Evolutionary conservation across 2,329 filamentous ascomycete species (phyloP).

Genomic region (Fusarium tjaetaba): DNA sequence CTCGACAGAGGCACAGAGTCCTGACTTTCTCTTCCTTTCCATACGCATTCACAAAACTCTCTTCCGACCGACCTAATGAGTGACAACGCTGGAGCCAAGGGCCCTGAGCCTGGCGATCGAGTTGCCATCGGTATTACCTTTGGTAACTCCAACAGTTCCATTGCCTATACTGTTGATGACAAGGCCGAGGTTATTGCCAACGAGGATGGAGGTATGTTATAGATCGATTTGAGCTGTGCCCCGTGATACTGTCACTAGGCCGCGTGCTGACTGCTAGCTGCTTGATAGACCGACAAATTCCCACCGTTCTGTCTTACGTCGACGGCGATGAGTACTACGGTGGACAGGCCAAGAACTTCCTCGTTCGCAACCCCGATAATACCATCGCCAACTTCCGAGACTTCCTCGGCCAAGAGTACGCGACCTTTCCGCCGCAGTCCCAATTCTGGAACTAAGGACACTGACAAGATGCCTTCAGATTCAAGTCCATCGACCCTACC

Average conservation of each 20-base stretch:
- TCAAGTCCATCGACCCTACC: conserved; percentile 96
- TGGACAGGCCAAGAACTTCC: conserved; percentile 91
- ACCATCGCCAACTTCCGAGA: conserved; percentile 97
- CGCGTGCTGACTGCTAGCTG: conserved; percentile 16
- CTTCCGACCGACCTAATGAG: conserved; percentile 52
- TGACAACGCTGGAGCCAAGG: conserved; percentile 57
- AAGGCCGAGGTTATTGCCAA: conserved; percentile 98
- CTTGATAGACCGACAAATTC: conserved; percentile 88
- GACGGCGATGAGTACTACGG: conserved; percentile 97
- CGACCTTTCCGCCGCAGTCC: neutral
- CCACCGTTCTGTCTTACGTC: conserved; percentile 92
- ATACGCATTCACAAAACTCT: neutral
- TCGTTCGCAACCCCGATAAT: conserved; percentile 91
- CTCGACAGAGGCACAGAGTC: conserved; percentile 19
- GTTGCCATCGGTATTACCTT: conserved; percentile 94
- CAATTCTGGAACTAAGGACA: conserved; percentile 11
- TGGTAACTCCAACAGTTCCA: conserved; percentile 98
- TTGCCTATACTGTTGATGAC: conserved; percentile 91
- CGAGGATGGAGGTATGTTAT: conserved; percentile 86
- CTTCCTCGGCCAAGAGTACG: conserved; percentile 91
- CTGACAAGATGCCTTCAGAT: conserved; percentile 57
- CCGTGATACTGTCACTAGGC: neutral
- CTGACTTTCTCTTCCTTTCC: conserved; percentile 9
- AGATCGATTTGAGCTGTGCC: neutral
- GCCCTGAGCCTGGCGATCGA: conserved; percentile 65